Evolutionary conservation across 805 yeast species (phyloP).

Genomic region (Yamadazyma olivae): DNA sequence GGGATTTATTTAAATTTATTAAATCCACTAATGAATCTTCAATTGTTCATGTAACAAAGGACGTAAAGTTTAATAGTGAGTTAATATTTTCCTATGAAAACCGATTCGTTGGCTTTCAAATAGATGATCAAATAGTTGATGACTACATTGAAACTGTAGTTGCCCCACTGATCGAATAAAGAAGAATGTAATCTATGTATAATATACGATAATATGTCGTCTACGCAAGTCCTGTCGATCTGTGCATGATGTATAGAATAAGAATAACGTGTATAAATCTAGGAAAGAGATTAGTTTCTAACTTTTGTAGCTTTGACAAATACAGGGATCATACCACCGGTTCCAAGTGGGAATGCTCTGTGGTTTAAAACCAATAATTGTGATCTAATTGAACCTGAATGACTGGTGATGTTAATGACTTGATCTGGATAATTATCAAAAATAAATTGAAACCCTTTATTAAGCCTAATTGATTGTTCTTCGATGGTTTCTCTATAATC

Average conservation of each 20-base stretch:
- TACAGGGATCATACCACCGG: conserved; percentile 59
- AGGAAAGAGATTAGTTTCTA: conserved; percentile 1
- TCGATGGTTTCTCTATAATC: conserved; percentile 39
- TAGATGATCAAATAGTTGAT: conserved; percentile 16
- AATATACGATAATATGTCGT: too few species aligned
- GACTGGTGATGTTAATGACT: conserved; percentile 44
- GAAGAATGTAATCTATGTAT: too few species aligned
- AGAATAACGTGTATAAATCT: too few species aligned
- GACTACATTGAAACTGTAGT: conserved; percentile 23
- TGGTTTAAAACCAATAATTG: conserved; percentile 47
- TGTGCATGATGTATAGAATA: too few species aligned
- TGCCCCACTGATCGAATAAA: conserved; percentile 11
- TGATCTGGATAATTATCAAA: conserved; percentile 23
- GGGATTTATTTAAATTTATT: conserved; percentile 21
- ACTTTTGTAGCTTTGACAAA: conserved; percentile 41
- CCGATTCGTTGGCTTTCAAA: conserved; percentile 18
- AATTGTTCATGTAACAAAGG: conserved; percentile 13
- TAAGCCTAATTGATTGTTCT: conserved; percentile 36
- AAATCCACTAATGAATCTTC: conserved; percentile 10
- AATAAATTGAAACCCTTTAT: conserved; percentile 34
- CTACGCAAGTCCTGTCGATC: too few species aligned
- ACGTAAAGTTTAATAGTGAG: conserved; percentile 14
- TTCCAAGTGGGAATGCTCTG: conserved; percentile 44
- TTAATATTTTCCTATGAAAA: conserved; percentile 15
- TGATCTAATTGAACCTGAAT: conserved; percentile 49